A percentile compares a stretch with the other conserved stretches of the same genome.
Evolutionary conservation across 768 basidiomycete species (phyloP).

Genomic region (Calocera viscosa): DNA sequence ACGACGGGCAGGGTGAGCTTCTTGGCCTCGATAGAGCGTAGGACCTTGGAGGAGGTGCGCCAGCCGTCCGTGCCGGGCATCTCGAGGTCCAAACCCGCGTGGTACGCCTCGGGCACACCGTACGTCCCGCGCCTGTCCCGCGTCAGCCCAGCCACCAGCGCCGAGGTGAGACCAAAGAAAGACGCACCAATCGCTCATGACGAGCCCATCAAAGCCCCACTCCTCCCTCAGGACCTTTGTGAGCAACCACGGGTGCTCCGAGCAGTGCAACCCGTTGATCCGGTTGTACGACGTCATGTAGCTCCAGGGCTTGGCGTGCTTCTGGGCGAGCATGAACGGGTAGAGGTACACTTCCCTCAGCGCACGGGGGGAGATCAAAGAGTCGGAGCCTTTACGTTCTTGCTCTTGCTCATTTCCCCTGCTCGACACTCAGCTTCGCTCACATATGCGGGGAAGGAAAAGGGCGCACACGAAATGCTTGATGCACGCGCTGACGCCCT

Average conservation of each 20-base stretch:
- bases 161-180: neutral
- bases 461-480: constrained; percentile 64
- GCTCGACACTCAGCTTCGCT: neutral
- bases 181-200: constrained; percentile 72
- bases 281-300: constrained; percentile 20
- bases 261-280: constrained; percentile 58
- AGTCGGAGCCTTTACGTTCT: constrained; percentile 39
- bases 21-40: constrained; percentile 28
- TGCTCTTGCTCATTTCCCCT: constrained; percentile 75
- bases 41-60: constrained; percentile 57
- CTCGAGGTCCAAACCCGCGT: constrained; percentile 69
- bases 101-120: constrained; percentile 48
- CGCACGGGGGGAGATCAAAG: constrained; percentile 38
- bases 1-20: constrained; percentile 21
- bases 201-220: constrained; percentile 59
- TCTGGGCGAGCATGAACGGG: constrained; percentile 43
- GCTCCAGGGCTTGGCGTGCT: constrained; percentile 15
- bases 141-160: neutral
- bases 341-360: constrained; percentile 49
- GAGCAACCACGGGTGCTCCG: constrained; percentile 50
- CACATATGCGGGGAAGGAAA: neutral
- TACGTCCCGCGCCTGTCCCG: constrained; percentile 56
- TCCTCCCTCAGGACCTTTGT: constrained; percentile 53
- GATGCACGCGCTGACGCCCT: constrained; percentile 64
- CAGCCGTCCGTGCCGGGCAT: constrained; percentile 70